phyloP scores from a whole-genome alignment of 495 filamentous ascomycete species.

The Acidomyces sp. region DNA sequence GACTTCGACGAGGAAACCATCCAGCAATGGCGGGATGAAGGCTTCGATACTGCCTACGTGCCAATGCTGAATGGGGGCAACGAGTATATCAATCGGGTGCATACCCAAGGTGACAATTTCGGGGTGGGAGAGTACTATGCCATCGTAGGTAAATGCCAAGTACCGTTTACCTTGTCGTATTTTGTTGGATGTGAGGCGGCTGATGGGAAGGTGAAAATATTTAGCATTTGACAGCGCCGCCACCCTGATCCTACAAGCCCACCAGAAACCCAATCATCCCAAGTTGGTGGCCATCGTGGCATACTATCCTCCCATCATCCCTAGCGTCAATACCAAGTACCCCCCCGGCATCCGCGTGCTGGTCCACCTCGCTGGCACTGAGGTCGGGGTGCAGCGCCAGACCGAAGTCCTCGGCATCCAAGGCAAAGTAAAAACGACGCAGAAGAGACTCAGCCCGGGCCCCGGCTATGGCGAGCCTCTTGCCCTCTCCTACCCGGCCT shows the following conservation, averaged over 20 bases:
- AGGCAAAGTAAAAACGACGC: constrained; percentile 40
- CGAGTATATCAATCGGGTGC: constrained; percentile 39
- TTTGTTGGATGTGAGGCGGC: background rate
- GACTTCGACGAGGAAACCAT: constrained; percentile 48
- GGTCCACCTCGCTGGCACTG: constrained; percentile 33
- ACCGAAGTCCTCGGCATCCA: constrained; percentile 50
- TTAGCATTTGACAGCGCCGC: constrained; percentile 31
- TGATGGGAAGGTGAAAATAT: background rate
- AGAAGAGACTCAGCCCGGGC: constrained; percentile 38
- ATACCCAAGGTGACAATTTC: constrained; percentile 24
- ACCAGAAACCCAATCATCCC: constrained; percentile 25
- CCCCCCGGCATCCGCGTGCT: constrained; percentile 32
- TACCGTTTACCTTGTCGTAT: background rate
- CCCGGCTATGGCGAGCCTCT: constrained; percentile 39
- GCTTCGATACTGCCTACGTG: constrained; percentile 51
- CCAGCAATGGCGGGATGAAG: constrained; percentile 50
- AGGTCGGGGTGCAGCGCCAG: constrained; percentile 25
- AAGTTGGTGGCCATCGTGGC: constrained; percentile 36
- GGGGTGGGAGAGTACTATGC: constrained; percentile 29
- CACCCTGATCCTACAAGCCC: constrained; percentile 26
- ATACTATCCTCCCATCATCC: constrained; percentile 25
- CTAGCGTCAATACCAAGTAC: constrained; percentile 19
- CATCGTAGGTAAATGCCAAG: constrained; percentile 27
- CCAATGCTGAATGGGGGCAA: constrained; percentile 42
- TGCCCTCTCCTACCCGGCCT: constrained; percentile 34